These are phyloP conservation scores for Lachancea mirantina DNA, from an alignment of 805 yeast species.

Conservation along the genomic window DNA sequence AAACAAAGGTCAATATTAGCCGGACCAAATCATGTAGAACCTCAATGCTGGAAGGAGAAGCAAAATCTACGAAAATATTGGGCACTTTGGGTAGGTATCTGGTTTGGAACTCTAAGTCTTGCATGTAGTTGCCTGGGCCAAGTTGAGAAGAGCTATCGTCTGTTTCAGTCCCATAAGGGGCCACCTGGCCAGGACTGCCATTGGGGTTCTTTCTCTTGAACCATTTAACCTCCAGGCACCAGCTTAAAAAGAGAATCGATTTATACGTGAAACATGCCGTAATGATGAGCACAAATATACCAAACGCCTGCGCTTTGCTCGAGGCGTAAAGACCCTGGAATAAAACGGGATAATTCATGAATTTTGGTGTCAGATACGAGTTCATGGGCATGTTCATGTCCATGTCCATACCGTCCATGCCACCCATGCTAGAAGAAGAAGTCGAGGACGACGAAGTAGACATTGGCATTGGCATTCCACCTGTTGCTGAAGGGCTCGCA, in stretches of 20 bases:
- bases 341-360: conserved; percentile 51
- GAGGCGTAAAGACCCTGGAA: conserved; percentile 49
- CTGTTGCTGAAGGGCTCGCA: conserved; percentile 11
- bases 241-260: conserved; percentile 50
- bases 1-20: conserved; percentile 46
- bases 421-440: conserved; percentile 11
- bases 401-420: conserved; percentile 14
- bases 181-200: conserved; percentile 7
- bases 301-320: conserved; percentile 58
- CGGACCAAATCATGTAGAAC: conserved; percentile 45
- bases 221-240: conserved; percentile 62
- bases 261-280: conserved; percentile 52
- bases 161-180: conserved; percentile 1
- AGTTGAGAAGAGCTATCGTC: conserved; percentile 4
- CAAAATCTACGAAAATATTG: conserved; percentile 20
- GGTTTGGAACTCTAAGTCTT: conserved; percentile 12
- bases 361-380: conserved; percentile 47
- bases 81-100: conserved; percentile 25
- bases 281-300: conserved; percentile 58
- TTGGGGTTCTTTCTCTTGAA: conserved; percentile 38
- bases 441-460: conserved; percentile 12
- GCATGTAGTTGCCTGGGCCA: conserved; percentile 4
- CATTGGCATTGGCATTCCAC: conserved; percentile 9
- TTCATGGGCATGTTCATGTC: conserved; percentile 42
- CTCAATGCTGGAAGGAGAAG: conserved; percentile 24